Evolutionary conservation across 2,329 filamentous ascomycete genomes (phyloP).

Genomic region (Colletotrichum scovillei): DNA sequence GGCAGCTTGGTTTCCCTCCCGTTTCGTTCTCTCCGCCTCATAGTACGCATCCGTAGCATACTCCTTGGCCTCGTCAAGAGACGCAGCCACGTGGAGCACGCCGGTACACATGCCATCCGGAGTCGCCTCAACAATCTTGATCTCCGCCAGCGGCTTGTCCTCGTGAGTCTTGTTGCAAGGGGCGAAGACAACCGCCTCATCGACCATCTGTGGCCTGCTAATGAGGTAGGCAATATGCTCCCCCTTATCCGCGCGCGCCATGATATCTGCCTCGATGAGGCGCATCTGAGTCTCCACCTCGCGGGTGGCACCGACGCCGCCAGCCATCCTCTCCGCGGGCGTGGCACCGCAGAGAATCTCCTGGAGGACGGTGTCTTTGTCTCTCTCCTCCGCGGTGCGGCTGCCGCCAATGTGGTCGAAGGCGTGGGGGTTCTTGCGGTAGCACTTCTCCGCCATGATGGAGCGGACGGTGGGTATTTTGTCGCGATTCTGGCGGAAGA

Average conservation of each 20-base stretch:
- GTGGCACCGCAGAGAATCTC: neutral
- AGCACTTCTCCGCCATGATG: too few species aligned
- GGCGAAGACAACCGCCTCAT: neutral
- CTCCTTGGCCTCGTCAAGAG: neutral
- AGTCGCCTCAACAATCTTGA: neutral
- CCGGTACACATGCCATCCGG: neutral
- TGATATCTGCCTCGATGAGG: neutral
- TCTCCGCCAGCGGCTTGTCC: neutral
- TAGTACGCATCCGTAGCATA: neutral
- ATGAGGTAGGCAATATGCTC: neutral
- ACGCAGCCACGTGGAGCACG: neutral
- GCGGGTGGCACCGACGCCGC: too few species aligned
- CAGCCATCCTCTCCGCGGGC: too few species aligned
- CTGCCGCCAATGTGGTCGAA: too few species aligned
- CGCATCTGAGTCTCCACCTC: neutral
- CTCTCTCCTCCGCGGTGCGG: neutral
- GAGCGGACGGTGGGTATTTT: too few species aligned
- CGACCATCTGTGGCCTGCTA: neutral
- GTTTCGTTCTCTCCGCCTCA: neutral
- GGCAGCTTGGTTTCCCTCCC: neutral
- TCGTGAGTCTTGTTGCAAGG: too few species aligned
- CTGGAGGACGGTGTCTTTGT: neutral
- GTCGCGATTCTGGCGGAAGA: too few species aligned
- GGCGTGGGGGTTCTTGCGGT: too few species aligned
- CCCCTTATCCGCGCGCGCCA: neutral